Base-by-base conservation (phyloP, 345 rosid genomes). In the Aquilaria yunnanensis region DNA sequence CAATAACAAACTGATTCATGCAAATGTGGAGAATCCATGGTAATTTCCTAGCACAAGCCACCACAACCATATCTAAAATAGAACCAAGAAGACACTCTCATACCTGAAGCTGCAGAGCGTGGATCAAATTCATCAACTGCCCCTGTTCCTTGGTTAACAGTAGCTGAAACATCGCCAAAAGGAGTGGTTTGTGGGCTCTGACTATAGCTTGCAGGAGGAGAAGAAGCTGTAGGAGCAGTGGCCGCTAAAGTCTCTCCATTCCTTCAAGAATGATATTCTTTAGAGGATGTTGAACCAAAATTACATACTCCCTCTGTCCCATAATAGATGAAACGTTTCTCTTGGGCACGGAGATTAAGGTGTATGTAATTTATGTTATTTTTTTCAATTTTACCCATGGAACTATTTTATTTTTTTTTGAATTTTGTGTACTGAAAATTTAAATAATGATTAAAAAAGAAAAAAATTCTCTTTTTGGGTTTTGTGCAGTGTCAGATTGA, bases 111-210 rank as follows among this genome's bases (percentile, higher is more conserved):
- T 6, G 88, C 74, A 67, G 81, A 71, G 1, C 96, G 97, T 54
- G 99, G 96, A 85, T 94, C 99, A 79, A 94, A 91, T 79, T 87
- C 99, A 85, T 94, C 96, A 72, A 69, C 71, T 70, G 82, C 67
- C 71, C 70, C 81, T 61, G 66, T 56, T 47, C 73, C 70, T 62
- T 69, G 56, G 46, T 51, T 67, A 29, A 41, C 65, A 48, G 73
- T 68, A 58, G 83, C 67, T 49, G 83, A 12, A 54, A 67, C 63
- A 63, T 56, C 64, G 30, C 60, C 78, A 48, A 69, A 56, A 50
- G 61, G 65, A 68, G 63, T 56, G 49, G 77, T 5, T 64, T 54
- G 70, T 32, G 61, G 70, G 70, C 60, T 73, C 48, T 69, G 68
- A 65, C 59, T 59, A 68, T 63, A 64, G 65, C 67, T 55, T 66